These are phyloP conservation scores for Calocera viscosa DNA, from an alignment of 768 basidiomycete species.

Conservation along the genomic window DNA sequence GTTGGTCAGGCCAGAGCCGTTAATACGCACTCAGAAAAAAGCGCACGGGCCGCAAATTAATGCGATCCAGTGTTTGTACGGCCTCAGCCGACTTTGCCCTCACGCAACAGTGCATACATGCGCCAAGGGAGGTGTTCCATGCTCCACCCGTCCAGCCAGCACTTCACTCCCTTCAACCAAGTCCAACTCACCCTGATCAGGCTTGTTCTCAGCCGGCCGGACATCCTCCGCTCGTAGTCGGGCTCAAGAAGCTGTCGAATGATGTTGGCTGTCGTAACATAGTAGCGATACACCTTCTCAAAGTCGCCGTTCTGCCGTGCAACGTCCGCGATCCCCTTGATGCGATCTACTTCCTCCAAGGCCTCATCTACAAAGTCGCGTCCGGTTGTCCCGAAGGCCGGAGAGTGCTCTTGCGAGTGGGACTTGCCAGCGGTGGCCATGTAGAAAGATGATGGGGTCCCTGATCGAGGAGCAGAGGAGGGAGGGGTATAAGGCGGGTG, in stretches of 20 bases:
- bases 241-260: not conserved
- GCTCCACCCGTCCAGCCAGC: no score
- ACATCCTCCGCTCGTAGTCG: not conserved
- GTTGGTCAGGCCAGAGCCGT: no score
- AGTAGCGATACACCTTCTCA: conserved; percentile 3
- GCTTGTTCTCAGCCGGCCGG: not conserved
- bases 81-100: not conserved
- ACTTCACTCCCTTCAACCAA: not conserved
- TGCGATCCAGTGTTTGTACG: not conserved
- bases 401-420: not conserved
- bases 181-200: conserved; percentile 3
- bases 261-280: not conserved
- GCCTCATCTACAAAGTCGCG: not conserved
- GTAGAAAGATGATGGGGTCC: conserved; percentile 1
- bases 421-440: not conserved
- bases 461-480: conserved; percentile 2
- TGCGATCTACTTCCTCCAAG: not conserved
- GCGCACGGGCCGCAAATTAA: no score
- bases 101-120: no score
- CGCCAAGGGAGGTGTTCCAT: no score
- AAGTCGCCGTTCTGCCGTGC: conserved; percentile 3
- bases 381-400: not conserved
- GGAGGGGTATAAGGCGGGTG: conserved; percentile 2
- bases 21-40: no score
- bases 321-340: not conserved